Conservation (phyloP, 208 protist genomes). For the Novymonas esmeraldas region DNA sequence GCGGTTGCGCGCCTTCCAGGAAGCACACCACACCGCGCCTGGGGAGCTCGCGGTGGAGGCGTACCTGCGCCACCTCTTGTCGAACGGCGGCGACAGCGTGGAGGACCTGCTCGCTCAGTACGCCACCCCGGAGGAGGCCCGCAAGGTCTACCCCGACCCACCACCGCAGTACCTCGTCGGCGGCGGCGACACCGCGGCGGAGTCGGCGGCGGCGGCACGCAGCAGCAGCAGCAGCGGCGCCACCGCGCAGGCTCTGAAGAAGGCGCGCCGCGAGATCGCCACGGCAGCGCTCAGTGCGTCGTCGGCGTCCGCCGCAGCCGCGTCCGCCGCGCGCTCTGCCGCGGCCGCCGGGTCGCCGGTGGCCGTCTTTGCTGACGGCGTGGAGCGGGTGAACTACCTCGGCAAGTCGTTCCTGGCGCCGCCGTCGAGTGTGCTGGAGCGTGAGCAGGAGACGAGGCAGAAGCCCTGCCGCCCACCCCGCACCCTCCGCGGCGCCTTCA, state of each 20-base stretch:
- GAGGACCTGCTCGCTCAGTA: slow-evolving; percentile 37
- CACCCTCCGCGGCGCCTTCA: slow-evolving; percentile 50
- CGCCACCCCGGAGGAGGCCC: slow-evolving; percentile 42
- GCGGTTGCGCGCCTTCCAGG: slow-evolving; percentile 19
- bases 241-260: slow-evolving; percentile 13
- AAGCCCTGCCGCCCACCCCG: slow-evolving; percentile 50
- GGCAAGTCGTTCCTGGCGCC: slow-evolving; percentile 78
- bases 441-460: slow-evolving; percentile 19
- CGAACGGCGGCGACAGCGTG: slow-evolving; percentile 6
- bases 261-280: slow-evolving; percentile 20
- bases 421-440: slow-evolving; percentile 48
- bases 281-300: slow-evolving; percentile 15
- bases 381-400: slow-evolving; percentile 69
- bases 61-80: slow-evolving; percentile 8
- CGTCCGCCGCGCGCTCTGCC: slow-evolving; percentile 8
- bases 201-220: background rate
- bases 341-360: slow-evolving; percentile 12
- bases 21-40: background rate
- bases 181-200: background rate
- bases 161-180: slow-evolving; percentile 21
- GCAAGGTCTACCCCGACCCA: slow-evolving; percentile 42
- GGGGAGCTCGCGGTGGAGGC: slow-evolving; percentile 10
- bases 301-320: background rate
- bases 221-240: slow-evolving; percentile 1
- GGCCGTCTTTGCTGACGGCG: slow-evolving; percentile 44